Evolutionary conservation across 169 alveolate species (phyloP).

Genomic region (Cyclospora cayetanensis): DNA sequence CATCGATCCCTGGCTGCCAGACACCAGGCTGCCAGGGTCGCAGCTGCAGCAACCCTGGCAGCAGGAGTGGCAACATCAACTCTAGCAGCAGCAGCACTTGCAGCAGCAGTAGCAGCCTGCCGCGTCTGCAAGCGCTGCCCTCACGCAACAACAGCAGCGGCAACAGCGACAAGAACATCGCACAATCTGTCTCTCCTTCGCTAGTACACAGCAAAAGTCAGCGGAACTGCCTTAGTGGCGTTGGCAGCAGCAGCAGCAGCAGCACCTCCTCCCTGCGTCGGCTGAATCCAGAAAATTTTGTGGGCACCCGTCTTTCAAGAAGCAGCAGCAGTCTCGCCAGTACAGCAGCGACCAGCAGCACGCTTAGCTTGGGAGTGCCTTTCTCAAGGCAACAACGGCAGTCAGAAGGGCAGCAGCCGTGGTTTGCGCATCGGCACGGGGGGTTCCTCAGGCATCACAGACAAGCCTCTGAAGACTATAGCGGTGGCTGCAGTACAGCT

Average conservation of each 20-base stretch:
- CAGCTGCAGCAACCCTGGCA: neutral
- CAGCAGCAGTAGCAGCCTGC: constrained; percentile 24
- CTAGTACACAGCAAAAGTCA: too few species aligned
- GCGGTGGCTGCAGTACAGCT: neutral
- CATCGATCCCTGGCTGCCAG: too few species aligned
- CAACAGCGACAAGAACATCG: too few species aligned
- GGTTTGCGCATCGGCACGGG: neutral
- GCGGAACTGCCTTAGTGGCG: too few species aligned
- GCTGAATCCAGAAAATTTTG: neutral
- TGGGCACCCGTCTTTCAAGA: neutral
- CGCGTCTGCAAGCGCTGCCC: neutral
- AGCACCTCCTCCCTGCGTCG: neutral
- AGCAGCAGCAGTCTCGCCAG: constrained; percentile 36
- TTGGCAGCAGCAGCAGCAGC: constrained; percentile 34
- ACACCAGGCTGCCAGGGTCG: neutral
- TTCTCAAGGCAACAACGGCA: neutral
- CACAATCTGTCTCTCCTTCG: too few species aligned
- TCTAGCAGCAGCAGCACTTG: constrained; percentile 13
- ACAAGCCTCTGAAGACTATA: too few species aligned
- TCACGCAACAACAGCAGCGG: neutral
- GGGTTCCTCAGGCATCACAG: neutral
- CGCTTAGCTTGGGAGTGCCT: neutral
- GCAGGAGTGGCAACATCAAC: neutral
- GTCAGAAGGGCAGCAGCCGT: constrained; percentile 48
- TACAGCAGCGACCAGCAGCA: neutral